Evolutionary conservation across 2,329 filamentous ascomycete species (phyloP).

Genomic region (Nemania sp.): DNA sequence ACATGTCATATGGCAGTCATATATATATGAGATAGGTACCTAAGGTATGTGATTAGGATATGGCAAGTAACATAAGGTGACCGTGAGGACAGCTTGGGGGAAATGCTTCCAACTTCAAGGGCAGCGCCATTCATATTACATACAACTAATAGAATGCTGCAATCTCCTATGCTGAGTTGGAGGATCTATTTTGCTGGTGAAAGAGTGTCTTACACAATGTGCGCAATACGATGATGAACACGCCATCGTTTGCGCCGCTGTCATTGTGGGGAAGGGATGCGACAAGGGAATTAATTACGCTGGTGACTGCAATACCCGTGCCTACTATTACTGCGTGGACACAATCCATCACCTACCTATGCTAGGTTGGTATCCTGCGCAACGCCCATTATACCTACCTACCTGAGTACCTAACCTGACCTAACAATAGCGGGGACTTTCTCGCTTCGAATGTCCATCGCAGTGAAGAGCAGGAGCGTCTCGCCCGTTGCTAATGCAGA

Average conservation of each 20-base stretch:
- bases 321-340: slow-evolving; percentile 1
- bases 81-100: slow-evolving; percentile 6
- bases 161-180: slow-evolving; percentile 24
- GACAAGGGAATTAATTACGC: slow-evolving; percentile 34
- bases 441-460: slow-evolving; percentile 10
- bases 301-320: background rate
- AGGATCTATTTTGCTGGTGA: slow-evolving; percentile 15
- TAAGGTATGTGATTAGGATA: background rate
- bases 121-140: slow-evolving; percentile 5
- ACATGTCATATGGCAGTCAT: slow-evolving; percentile 38
- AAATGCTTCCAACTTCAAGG: slow-evolving; percentile 9
- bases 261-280: slow-evolving; percentile 41
- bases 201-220: slow-evolving; percentile 30
- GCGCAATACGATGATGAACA: slow-evolving; percentile 39
- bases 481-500: slow-evolving; percentile 31
- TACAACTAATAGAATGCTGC: slow-evolving; percentile 21
- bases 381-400: slow-evolving; percentile 18
- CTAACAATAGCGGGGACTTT: slow-evolving; percentile 10
- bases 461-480: slow-evolving; percentile 27
- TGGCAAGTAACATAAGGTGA: background rate
- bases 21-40: too few relatives aligned
- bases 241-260: slow-evolving; percentile 39
- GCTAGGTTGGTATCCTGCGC: slow-evolving; percentile 21
- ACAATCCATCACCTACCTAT: slow-evolving; percentile 3
- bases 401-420: too few relatives aligned